Evolutionary conservation across 352 stramenopile species (phyloP), one percentile per base, ranked within the genome.

Genomic region (Blastocystis sp.): DNA sequence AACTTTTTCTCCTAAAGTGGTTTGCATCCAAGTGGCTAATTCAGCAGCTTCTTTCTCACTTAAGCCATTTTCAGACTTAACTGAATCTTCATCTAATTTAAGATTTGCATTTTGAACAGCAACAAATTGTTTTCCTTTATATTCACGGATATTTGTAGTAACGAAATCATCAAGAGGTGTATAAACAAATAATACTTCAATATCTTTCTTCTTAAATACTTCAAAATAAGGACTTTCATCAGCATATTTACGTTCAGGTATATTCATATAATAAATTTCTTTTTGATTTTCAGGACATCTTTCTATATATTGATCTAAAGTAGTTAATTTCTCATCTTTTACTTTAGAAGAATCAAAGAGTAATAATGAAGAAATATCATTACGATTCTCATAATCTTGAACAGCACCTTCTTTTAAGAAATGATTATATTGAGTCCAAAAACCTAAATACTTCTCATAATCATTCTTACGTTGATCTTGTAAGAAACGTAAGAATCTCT

Each of bases 81-180:
- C 57, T 10, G 80, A 73, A 7, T 74, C 76, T 11, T 77, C 67
- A 5, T 76, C 70, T 1, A 94, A 67, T 57, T 95, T 81, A 30
- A 96, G 77, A 70, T 93, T 89, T 23, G 84, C 81, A 48, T 86
- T 81, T 72, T 99, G 90, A 0, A 84, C 86, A 49, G 84, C 93
- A 5, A 95, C 75, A 32, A 99, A 73, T 70, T 90, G 85, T 19
- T 89, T 77, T 55, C 82, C 84, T 70, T 94, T 88, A 67, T 94
- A 98, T 58, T 85, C 79, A 41, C 75, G 82, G 41, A 99, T 73
- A 71, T 96, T 98, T 30, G 81, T 88, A 86, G 98, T 95, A 39
- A 98, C 90, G 65, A 98, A 98, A 69, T 98, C 92, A 65, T 99
- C 91, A 58, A 98, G 94, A 4, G 87, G 76, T 65, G 82, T 86